Percentiles rank a stretch among this genome's conserved stretches.
Conservation (phyloP, 257 asterid species). For the Fraxinus quadrangulata region DNA sequence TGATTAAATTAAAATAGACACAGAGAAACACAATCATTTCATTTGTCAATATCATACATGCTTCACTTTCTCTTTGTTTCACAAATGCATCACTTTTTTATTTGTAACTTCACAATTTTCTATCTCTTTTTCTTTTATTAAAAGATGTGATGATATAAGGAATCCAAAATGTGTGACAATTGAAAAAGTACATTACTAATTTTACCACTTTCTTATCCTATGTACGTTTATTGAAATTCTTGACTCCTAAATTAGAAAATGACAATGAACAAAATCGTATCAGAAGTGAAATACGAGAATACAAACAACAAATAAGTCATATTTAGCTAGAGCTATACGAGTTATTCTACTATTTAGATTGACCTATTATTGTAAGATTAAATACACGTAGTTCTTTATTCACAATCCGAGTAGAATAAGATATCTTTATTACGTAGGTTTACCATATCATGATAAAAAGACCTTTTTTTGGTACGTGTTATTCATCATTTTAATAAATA, state of each 20-base stretch:
- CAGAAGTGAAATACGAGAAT: too few relatives aligned
- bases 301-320: background rate
- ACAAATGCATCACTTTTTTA: background rate
- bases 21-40: background rate
- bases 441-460: too few relatives aligned
- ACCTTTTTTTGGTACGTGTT: too few relatives aligned
- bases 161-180: background rate
- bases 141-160: background rate
- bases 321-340: too few relatives aligned
- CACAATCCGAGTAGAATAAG: background rate
- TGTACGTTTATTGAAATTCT: too few relatives aligned
- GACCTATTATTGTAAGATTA: too few relatives aligned
- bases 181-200: background rate
- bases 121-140: background rate
- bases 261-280: background rate
- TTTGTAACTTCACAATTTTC: background rate
- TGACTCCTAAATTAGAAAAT: background rate
- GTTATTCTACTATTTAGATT: too few relatives aligned
- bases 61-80: slow-evolving; percentile 3
- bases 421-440: background rate
- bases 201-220: background rate
- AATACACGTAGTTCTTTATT: too few relatives aligned
- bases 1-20: background rate
- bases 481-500: too few relatives aligned
- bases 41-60: background rate